Percentiles rank a stretch among this genome's conserved stretches.
phyloP scores from a whole-genome alignment of 805 yeast species.

The Candida methanosorbosa region DNA sequence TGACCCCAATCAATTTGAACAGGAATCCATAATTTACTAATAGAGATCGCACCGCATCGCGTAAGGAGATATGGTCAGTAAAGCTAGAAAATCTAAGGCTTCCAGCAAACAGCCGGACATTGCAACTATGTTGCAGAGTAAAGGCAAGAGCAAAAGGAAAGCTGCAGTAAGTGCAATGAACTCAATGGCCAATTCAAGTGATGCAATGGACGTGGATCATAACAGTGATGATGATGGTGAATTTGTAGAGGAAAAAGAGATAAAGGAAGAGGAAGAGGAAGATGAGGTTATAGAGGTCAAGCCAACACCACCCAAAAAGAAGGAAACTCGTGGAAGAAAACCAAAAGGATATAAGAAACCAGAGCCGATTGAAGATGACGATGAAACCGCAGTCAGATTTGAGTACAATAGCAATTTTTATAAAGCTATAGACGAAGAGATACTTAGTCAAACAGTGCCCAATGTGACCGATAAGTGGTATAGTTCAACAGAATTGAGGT shows the following conservation, averaged over 20 bases:
- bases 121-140: too few species aligned
- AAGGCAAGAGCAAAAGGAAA: too few species aligned
- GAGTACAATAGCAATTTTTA: too few species aligned
- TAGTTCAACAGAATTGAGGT: neutral
- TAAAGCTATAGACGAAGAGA: neutral
- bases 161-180: constrained; percentile 1
- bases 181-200: too few species aligned
- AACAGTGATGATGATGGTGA: constrained; percentile 5
- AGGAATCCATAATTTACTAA: too few species aligned
- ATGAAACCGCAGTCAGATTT: too few species aligned
- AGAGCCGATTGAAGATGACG: too few species aligned
- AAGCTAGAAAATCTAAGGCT: too few species aligned
- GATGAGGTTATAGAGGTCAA: constrained; percentile 4
- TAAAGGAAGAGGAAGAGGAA: constrained; percentile 4
- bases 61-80: too few species aligned
- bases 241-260: constrained; percentile 4
- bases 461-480: neutral
- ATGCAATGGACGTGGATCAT: neutral
- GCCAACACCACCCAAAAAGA: constrained; percentile 1
- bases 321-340: neutral
- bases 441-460: neutral
- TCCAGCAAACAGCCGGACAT: too few species aligned
- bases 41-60: too few species aligned
- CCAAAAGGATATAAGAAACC: neutral
- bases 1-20: too few species aligned